These are phyloP conservation scores for Thraustochytrium striatum DNA, from an alignment of 352 stramenopile species.

Conservation along the genomic window DNA sequence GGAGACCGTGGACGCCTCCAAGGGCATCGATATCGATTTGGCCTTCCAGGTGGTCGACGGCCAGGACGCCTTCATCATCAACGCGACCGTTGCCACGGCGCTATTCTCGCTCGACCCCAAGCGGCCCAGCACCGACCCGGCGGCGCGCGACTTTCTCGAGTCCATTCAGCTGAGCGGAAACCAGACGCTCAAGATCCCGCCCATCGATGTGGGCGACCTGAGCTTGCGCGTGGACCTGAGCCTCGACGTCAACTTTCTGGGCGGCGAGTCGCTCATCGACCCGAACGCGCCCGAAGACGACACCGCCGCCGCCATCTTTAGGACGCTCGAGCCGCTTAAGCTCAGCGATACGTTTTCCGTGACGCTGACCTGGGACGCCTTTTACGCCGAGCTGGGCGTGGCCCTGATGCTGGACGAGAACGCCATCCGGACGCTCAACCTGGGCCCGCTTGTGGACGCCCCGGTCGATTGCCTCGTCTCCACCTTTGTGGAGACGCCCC, in stretches of 20 bases:
- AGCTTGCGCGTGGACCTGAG: background rate
- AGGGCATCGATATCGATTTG: background rate
- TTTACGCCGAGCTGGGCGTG: background rate
- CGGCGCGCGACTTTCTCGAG: background rate
- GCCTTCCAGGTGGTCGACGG: background rate
- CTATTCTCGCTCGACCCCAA: background rate
- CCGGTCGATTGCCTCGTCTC: conserved; percentile 4
- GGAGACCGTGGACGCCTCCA: background rate
- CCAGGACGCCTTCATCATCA: background rate
- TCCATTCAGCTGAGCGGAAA: background rate
- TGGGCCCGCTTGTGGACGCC: conserved; percentile 6
- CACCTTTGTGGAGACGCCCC: background rate
- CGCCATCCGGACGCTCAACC: background rate
- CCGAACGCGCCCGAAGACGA: background rate
- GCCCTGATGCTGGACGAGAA: background rate
- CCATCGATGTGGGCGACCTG: background rate
- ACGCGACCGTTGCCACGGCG: background rate
- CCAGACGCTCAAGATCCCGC: conserved; percentile 11
- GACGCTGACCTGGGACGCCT: background rate
- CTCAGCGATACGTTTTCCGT: background rate
- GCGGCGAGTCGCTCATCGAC: background rate
- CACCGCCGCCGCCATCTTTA: background rate
- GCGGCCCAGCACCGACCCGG: background rate
- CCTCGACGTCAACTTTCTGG: background rate
- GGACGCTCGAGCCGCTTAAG: background rate